phyloP scores from a whole-genome alignment of 2,329 filamentous ascomycete genomes.

The Pseudocercospora fijiensis region DNA sequence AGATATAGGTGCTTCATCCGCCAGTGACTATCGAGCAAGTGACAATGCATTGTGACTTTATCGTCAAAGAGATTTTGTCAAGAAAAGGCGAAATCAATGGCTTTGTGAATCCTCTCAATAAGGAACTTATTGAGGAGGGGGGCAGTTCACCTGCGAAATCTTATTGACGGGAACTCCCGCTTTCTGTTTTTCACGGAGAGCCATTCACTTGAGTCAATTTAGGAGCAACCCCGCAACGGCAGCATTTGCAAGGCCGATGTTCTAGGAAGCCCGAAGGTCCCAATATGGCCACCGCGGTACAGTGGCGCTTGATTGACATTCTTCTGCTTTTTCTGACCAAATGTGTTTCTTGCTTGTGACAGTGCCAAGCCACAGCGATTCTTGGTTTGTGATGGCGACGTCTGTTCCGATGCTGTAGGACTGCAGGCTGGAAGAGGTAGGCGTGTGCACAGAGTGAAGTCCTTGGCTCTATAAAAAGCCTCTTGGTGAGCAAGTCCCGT shows the following conservation, averaged over 20 bases:
- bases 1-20: not conserved
- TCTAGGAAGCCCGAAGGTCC: not conserved
- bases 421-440: not conserved
- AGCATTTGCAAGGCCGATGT: no score
- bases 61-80: not conserved
- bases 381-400: not conserved
- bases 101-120: not conserved
- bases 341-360: not conserved
- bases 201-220: not conserved
- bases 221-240: no score
- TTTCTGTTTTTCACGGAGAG: not conserved
- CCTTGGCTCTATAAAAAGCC: no score
- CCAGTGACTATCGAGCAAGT: conserved; percentile 6
- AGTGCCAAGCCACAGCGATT: not conserved
- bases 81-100: not conserved
- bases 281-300: not conserved
- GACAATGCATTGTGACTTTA: conserved; percentile 5
- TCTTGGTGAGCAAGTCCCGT: no score
- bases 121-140: not conserved
- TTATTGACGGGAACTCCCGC: conserved; percentile 7
- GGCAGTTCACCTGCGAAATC: not conserved
- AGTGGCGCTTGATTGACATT: not conserved
- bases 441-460: no score
- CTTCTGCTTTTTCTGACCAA: not conserved
- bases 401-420: not conserved